A percentile compares a stretch with the other conserved stretches of the same genome.
These are phyloP conservation scores for Diplodia corticola DNA, from an alignment of 2,329 filamentous ascomycete species.

Conservation along the genomic window DNA sequence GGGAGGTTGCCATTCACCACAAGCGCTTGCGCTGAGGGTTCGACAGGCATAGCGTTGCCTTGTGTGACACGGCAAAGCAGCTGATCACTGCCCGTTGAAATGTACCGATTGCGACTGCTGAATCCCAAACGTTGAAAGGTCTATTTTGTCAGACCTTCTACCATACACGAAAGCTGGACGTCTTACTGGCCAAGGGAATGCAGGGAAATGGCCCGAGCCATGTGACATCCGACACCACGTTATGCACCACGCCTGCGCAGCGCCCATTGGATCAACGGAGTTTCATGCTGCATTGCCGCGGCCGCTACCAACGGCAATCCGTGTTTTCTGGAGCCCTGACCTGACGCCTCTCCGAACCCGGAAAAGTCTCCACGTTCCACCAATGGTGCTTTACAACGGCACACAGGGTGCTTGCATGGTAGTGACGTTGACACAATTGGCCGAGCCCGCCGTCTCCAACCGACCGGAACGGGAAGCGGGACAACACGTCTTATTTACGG, in stretches of 20 bases:
- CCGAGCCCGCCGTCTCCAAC: not conserved
- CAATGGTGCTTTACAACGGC: too few relatives aligned
- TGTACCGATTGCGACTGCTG: not conserved
- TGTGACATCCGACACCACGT: not conserved
- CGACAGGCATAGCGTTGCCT: not conserved
- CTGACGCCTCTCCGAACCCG: not conserved
- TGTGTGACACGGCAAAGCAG: not conserved
- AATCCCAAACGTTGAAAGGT: not conserved
- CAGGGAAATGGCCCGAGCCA: not conserved
- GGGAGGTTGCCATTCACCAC: not conserved
- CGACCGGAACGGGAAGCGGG: not conserved
- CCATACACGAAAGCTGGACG: not conserved
- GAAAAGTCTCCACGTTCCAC: not conserved
- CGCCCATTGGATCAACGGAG: not conserved
- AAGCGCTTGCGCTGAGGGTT: not conserved
- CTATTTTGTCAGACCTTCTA: conserved; percentile 1
- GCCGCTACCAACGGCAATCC: not conserved
- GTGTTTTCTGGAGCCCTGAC: not conserved
- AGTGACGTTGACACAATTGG: not conserved
- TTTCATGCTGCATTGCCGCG: not conserved
- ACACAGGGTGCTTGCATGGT: not conserved
- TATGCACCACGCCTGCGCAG: not conserved
- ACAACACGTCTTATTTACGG: conserved; percentile 40
- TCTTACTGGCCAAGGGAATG: not conserved
- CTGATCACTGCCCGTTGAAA: too few relatives aligned